Evolutionary conservation across 1,284 basidiomycete species (phyloP), one percentile per base, ranked within the genome.

Genomic region (Hymenochaete sp.): DNA sequence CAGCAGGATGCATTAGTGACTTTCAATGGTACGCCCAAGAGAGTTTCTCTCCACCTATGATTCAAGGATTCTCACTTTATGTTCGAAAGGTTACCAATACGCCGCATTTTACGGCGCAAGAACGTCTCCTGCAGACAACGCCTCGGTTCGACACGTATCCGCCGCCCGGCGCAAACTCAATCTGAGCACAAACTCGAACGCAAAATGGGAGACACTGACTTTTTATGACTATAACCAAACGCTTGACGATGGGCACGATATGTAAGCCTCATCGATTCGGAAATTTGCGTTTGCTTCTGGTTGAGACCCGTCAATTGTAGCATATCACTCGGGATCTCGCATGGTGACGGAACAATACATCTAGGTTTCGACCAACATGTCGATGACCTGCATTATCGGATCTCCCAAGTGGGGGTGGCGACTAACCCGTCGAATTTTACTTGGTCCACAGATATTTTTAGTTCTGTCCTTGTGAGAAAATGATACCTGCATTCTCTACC

Each of bases 351-450:
- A 3, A 64, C 66, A 3, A 52, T 71, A 6, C 68, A 70, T 43
- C 45, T 70, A 1, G 61, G 61, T 2, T 71, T 67, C 47, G 67
- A 70, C 44, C 64, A 69, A 42, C 69, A 69, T 53, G 65, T 67
- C 52, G 68, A 67, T 48, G 50, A 55, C 8, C 57, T 71, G 28
- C 58, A 62, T 46, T 69, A 70, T 47, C 62, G 67, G 8, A 47
- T 62, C 0, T 69, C 69, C 0, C 43, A 58, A 3, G 38, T 56
- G 3, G 65, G 61, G 2, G 55, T 63, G 1, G 63, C 66, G 0
- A 57, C 58, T 1, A 55, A 58, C 42, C 67, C 66, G 0, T 39
- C 46, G 2, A 45, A 52, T 8, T 51, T 54, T 0, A 42, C 44
- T 2, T 65, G 62, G 64, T 53, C 56, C 16, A 18, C 57, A 3